phyloP scores from a whole-genome alignment of 129 eudicot genomes.

The Sambucus nigra region DNA sequence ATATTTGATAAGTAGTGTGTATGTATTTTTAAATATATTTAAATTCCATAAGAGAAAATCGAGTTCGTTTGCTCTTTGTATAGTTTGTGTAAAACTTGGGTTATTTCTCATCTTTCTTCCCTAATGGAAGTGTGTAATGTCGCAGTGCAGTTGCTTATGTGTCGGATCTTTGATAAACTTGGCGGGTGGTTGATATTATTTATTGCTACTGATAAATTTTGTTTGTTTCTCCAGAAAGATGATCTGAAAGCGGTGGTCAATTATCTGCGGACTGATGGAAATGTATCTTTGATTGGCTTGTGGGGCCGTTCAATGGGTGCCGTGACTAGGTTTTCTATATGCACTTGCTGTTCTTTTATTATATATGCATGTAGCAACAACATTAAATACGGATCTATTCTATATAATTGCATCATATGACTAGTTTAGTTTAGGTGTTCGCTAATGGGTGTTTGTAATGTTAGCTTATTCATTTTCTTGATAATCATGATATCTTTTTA shows the following conservation, averaged over 20 bases:
- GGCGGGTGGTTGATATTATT: background rate
- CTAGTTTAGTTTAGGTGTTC: too few species aligned
- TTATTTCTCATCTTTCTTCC: background rate
- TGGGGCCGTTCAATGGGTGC: conserved; percentile 99
- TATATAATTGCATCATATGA: too few species aligned
- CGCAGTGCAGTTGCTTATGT: conserved; percentile 1
- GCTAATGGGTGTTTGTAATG: too few species aligned
- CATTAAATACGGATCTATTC: background rate
- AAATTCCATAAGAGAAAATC: too few species aligned
- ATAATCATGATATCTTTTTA: too few species aligned
- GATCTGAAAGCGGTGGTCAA: conserved; percentile 87
- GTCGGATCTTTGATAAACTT: background rate
- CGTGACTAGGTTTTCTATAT: conserved; percentile 60
- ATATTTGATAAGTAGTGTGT: too few species aligned
- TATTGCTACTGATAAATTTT: background rate
- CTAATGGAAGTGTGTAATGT: background rate
- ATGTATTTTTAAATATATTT: too few species aligned
- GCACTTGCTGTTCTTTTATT: conserved; percentile 3
- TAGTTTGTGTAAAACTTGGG: background rate
- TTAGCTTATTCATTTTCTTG: too few species aligned
- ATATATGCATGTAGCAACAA: background rate
- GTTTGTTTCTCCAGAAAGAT: conserved; percentile 57
- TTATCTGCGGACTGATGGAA: conserved; percentile 75
- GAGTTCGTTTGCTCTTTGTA: too few species aligned
- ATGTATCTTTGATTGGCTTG: conserved; percentile 78